A percentile compares a stretch with the other conserved stretches of the same genome.
Evolutionary conservation across 83 land plant genomes (phyloP).

Genomic region (Larix sibirica): DNA sequence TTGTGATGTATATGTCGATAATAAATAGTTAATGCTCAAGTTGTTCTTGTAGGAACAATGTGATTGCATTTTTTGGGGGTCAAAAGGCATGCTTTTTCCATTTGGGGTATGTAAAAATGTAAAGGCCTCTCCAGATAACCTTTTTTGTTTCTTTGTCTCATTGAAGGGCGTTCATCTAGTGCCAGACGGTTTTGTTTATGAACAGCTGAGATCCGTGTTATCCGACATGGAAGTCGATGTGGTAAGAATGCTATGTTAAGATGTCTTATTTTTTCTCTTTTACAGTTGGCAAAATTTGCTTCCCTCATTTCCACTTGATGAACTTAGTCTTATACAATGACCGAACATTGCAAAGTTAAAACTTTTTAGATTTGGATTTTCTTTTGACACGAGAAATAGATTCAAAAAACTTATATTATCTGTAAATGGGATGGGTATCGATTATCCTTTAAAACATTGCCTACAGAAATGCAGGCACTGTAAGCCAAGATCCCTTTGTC

Average conservation of each 20-base stretch:
- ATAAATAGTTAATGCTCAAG: neutral
- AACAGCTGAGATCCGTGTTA: constrained; percentile 85
- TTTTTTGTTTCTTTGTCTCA: constrained; percentile 8
- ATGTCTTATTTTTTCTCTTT: neutral
- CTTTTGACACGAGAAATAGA: too few relatives aligned
- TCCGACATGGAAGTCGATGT: constrained; percentile 91
- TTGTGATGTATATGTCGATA: neutral
- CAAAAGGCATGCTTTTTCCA: too few relatives aligned
- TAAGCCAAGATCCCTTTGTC: neutral
- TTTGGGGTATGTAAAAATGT: neutral
- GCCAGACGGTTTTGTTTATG: constrained; percentile 72
- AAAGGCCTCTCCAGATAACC: neutral
- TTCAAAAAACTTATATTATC: too few relatives aligned
- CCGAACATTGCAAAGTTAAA: neutral
- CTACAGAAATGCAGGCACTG: too few relatives aligned
- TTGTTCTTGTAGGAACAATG: too few relatives aligned
- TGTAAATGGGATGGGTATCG: too few relatives aligned
- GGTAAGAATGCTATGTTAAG: constrained; percentile 42
- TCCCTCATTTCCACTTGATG: neutral
- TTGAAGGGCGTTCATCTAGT: constrained; percentile 60
- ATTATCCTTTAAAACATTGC: too few relatives aligned
- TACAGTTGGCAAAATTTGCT: neutral
- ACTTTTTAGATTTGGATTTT: too few relatives aligned
- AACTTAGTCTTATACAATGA: neutral
- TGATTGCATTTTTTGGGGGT: too few relatives aligned